A percentile compares a stretch with the other conserved stretches of the same genome.
Conservation (phyloP, 306 rosid genomes). For the Medicago ruthenica region DNA sequence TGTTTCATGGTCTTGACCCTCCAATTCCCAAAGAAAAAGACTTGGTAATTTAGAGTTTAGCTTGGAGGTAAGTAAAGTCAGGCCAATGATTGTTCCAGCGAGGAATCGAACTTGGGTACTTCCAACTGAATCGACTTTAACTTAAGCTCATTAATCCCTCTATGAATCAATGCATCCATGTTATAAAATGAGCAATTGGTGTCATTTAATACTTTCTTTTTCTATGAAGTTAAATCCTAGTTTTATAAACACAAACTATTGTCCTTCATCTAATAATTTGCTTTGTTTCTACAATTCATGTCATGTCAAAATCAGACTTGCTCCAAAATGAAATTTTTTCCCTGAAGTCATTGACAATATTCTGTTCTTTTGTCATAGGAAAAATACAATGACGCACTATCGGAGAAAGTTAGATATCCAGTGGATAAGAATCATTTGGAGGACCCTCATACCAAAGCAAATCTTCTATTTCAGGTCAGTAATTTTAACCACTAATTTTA, state of each 20-base stretch:
- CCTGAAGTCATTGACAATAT: constrained; percentile 6
- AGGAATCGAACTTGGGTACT: background rate
- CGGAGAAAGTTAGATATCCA: constrained; percentile 74
- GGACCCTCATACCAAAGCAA: constrained; percentile 91
- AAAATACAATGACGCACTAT: constrained; percentile 77
- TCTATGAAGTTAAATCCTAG: constrained; percentile 2
- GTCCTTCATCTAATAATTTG: constrained; percentile 15
- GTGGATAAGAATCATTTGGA: constrained; percentile 87
- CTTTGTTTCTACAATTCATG: constrained; percentile 12
- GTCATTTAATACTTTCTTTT: constrained; percentile 1
- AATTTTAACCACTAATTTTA: constrained; percentile 43
- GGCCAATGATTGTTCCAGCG: background rate
- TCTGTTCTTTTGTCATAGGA: constrained; percentile 57
- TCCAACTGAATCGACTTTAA: background rate
- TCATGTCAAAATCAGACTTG: constrained; percentile 4
- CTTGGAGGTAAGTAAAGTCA: background rate
- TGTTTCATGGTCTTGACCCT: background rate
- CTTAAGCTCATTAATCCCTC: background rate
- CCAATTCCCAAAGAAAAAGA: background rate
- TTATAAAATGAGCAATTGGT: background rate
- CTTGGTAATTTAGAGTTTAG: background rate
- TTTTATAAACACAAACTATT: constrained; percentile 4
- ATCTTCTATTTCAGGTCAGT: constrained; percentile 90
- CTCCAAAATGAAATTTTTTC: constrained; percentile 19
- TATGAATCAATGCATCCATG: background rate